Evolutionary conservation across 2,329 filamentous ascomycete genomes (phyloP).

Genomic region (Biscogniauxia marginata): DNA sequence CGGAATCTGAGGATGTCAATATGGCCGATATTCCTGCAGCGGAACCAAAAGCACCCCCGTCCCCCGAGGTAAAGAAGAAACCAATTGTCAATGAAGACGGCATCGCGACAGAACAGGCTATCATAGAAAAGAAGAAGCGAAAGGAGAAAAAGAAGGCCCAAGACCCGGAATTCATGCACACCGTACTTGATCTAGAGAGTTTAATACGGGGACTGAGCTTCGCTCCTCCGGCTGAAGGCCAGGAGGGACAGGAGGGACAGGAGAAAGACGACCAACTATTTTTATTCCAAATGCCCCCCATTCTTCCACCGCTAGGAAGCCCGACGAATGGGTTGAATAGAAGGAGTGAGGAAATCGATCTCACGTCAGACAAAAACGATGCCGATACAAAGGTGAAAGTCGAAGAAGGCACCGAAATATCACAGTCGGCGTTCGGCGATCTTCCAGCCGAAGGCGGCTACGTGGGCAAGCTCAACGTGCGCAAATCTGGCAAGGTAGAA

Average conservation of each 20-base stretch:
- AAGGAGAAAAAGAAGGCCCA: slow-evolving; percentile 31
- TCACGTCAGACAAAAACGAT: slow-evolving; percentile 9
- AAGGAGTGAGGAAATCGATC: slow-evolving; percentile 26
- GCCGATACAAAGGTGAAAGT: slow-evolving; percentile 25
- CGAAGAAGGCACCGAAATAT: slow-evolving; percentile 23
- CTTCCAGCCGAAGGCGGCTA: slow-evolving; percentile 52
- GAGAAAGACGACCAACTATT: slow-evolving; percentile 55
- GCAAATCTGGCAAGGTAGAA: slow-evolving; percentile 61
- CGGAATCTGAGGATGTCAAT: slow-evolving; percentile 39
- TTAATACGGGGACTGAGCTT: slow-evolving; percentile 34
- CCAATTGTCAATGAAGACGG: slow-evolving; percentile 14
- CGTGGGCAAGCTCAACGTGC: slow-evolving; percentile 59
- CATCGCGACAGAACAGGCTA: slow-evolving; percentile 10
- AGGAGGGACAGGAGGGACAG: slow-evolving; percentile 21
- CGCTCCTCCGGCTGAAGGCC: slow-evolving; percentile 22
- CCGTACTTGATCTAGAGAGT: slow-evolving; percentile 28
- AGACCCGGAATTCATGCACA: slow-evolving; percentile 29
- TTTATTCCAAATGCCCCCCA: slow-evolving; percentile 63
- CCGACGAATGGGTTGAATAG: slow-evolving; percentile 18
- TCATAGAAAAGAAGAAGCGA: slow-evolving; percentile 30
- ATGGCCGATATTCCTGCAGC: slow-evolving; percentile 42
- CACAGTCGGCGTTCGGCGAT: slow-evolving; percentile 35
- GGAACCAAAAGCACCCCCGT: slow-evolving; percentile 28
- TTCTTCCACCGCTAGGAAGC: slow-evolving; percentile 55
- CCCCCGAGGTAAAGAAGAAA: slow-evolving; percentile 36